Evolutionary conservation across 2,329 filamentous ascomycete genomes (phyloP), one percentile per base, ranked within the genome.

Genomic region (Tricladium varicosporioides): DNA sequence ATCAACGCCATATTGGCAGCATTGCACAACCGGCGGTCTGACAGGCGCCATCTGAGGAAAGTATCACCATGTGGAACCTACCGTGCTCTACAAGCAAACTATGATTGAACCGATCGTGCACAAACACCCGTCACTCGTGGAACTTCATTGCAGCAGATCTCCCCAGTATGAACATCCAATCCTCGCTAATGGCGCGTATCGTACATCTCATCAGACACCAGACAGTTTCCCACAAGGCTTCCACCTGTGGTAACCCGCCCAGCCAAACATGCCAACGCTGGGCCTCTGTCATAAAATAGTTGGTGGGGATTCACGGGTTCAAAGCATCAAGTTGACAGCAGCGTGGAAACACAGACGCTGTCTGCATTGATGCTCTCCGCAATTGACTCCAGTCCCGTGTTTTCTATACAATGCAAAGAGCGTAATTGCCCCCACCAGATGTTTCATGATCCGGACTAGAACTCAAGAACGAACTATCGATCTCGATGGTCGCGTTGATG

Each of bases 181-280:
- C 36, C 36, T 40, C 36, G n/a, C 36, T 40, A 10, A 10, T 40
- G 36, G 48, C 48, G 33, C 48, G 19, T 50, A 50, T 50, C 48
- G n/a, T 50, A 32, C 48, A 50, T 36, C 13, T 42, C 48, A 2
- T 10, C 16, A 50, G 13, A 36, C 31, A 15, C 32, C 48, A 40
- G 19, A 22, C 19, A 33, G 22, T 13, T 36, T 33, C 9, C 44
- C 19, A 47, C 16, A 47, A 2, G 15, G 42, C 42, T 45, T 16
- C 9, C 42, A 45, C 42, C 22, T 27, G 22, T 27, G 22, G 22
- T 27, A 27, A 45, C 18, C 36, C 46, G 27, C 14, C 16, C 16
- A 27, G 18, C 46, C 18, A 48, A 27, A 27, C 36, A 40, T n/a
- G 36, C 36, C 36, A 40, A 40, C n/a, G 36, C 36, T 40, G 36